Conservation (phyloP, 1,139 yeast genomes). For the Pichia terricola region DNA sequence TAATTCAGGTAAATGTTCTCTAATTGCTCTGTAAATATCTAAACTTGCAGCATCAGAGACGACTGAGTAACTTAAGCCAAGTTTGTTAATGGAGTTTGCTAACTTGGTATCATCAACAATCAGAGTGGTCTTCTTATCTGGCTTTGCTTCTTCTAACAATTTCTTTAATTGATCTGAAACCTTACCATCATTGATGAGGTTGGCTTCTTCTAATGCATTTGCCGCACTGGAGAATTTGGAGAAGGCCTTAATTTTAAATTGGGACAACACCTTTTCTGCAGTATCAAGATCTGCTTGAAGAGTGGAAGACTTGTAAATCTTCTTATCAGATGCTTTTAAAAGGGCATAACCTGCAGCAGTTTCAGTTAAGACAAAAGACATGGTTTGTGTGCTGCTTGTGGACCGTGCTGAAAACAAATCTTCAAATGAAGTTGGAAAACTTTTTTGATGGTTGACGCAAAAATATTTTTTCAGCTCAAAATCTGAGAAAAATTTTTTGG, state of each 20-base stretch:
- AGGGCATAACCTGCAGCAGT: constrained; percentile 98
- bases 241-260: constrained; percentile 88
- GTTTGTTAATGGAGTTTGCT: constrained; percentile 92
- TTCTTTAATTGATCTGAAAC: constrained; percentile 77
- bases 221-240: constrained; percentile 93
- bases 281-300: constrained; percentile 71
- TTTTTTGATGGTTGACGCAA: too few species aligned
- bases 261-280: constrained; percentile 70
- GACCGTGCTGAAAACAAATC: too few species aligned
- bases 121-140: constrained; percentile 82
- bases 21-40: constrained; percentile 90
- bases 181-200: constrained; percentile 84
- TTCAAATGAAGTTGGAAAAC: too few species aligned
- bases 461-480: too few species aligned
- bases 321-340: constrained; percentile 94
- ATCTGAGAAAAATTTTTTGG: too few species aligned
- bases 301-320: constrained; percentile 77
- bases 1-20: constrained; percentile 86
- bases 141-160: constrained; percentile 69
- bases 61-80: constrained; percentile 79
- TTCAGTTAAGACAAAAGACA: constrained; percentile 95
- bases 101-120: constrained; percentile 92
- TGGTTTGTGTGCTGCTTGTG: constrained; percentile 19
- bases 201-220: constrained; percentile 92
- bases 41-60: constrained; percentile 91